Evolutionary conservation across 116 monocot genomes (phyloP).

Genomic region (Papilionanthe hybrid): DNA sequence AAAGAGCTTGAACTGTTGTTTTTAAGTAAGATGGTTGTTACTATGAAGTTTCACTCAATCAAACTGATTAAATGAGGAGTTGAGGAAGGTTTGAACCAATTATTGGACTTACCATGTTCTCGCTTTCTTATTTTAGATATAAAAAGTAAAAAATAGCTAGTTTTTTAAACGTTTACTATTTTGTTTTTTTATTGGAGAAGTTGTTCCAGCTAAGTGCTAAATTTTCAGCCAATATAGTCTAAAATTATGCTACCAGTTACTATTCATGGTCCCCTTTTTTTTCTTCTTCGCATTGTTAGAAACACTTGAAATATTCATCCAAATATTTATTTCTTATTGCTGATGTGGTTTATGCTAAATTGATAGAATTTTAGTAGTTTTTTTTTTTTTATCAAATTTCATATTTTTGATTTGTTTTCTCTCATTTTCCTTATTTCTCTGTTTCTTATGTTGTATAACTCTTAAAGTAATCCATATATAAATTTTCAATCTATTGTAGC

Average conservation of each 20-base stretch:
- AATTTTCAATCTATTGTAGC: no score
- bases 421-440: no score
- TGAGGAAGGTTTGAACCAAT: neutral
- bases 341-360: no score
- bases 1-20: neutral
- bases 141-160: neutral
- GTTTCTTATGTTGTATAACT: no score
- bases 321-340: no score
- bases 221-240: neutral
- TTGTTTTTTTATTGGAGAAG: neutral
- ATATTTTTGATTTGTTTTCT: no score
- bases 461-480: no score
- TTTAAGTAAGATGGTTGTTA: neutral
- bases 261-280: neutral
- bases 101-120: no score
- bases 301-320: no score
- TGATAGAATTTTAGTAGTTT: no score
- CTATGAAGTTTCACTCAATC: neutral
- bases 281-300: neutral
- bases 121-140: neutral
- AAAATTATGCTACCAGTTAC: neutral
- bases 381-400: no score
- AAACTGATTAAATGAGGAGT: neutral
- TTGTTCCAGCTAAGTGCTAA: neutral
- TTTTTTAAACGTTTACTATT: neutral